Conservation (phyloP, 2,329 filamentous ascomycete genomes). For the Fusarium agapanthi region DNA sequence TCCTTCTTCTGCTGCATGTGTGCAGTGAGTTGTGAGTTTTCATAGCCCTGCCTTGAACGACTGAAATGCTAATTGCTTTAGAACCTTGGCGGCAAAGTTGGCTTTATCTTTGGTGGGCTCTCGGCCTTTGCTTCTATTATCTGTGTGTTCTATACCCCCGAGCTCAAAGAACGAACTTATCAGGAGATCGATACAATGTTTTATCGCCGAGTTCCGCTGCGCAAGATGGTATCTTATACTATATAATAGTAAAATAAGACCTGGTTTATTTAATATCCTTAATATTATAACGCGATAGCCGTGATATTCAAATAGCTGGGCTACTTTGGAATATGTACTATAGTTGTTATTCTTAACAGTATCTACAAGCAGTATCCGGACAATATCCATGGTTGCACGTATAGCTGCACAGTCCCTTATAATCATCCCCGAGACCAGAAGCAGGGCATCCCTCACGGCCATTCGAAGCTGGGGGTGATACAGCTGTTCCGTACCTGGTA, state of each 20-base stretch:
- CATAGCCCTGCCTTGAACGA: background rate
- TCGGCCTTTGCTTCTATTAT: background rate
- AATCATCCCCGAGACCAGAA: conserved; percentile 46
- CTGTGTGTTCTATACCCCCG: background rate
- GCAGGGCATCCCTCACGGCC: conserved; percentile 47
- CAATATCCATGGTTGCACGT: conserved; percentile 58
- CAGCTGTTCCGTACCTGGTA: conserved; percentile 42
- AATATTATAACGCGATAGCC: background rate
- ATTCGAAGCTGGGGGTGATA: conserved; percentile 37
- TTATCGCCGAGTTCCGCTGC: background rate
- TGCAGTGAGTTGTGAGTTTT: background rate
- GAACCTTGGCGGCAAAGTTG: background rate
- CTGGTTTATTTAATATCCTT: background rate
- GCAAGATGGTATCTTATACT: background rate
- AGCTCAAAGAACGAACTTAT: background rate
- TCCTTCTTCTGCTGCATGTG: background rate
- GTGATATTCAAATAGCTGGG: too few relatives aligned
- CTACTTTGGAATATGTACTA: too few relatives aligned
- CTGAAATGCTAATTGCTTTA: background rate
- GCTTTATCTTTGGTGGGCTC: background rate
- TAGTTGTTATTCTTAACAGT: background rate
- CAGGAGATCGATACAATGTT: background rate
- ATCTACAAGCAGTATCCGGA: conserved; percentile 46
- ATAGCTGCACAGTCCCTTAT: conserved; percentile 56
- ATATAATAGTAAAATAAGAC: background rate